Percentiles rank a stretch among this genome's conserved stretches.
Evolutionary conservation across 176 grass and related monocot species (phyloP).

Genomic region (Aegilops bicornis): DNA sequence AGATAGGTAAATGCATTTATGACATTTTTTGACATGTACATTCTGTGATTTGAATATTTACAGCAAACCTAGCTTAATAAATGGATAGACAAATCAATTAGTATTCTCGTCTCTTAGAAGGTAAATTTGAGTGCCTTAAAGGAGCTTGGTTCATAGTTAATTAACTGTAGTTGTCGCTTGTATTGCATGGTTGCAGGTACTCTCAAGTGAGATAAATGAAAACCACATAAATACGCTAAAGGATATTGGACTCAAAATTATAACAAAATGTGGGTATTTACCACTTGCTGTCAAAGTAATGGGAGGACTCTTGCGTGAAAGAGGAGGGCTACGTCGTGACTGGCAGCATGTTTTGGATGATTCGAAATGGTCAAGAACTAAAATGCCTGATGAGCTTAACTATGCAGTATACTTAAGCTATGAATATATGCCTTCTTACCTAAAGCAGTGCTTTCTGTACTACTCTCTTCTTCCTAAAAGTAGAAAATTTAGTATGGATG

Average conservation of each 20-base stretch:
- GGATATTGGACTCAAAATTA: not conserved
- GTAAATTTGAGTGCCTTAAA: too few species aligned
- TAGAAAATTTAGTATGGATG: accelerated
- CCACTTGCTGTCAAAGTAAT: not conserved
- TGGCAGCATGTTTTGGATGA: not conserved
- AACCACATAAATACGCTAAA: not conserved
- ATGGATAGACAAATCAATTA: too few species aligned
- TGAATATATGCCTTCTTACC: not conserved
- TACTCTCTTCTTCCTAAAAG: not conserved
- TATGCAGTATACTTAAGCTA: not conserved
- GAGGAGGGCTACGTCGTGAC: not conserved
- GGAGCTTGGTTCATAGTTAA: not conserved
- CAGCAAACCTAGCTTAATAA: too few species aligned
- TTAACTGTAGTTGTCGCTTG: not conserved
- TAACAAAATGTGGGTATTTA: not conserved
- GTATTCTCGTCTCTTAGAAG: too few species aligned
- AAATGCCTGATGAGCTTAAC: not conserved
- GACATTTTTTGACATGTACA: not conserved
- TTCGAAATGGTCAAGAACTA: not conserved
- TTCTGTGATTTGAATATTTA: not conserved
- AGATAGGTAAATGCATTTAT: not conserved
- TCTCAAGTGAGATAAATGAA: not conserved
- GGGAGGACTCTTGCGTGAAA: not conserved
- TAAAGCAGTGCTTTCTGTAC: not conserved
- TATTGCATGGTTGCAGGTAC: accelerated